A percentile compares a stretch with the other conserved stretches of the same genome.
phyloP scores from a whole-genome alignment of 2,329 filamentous ascomycete genomes.

The Fusarium beomiforme region DNA sequence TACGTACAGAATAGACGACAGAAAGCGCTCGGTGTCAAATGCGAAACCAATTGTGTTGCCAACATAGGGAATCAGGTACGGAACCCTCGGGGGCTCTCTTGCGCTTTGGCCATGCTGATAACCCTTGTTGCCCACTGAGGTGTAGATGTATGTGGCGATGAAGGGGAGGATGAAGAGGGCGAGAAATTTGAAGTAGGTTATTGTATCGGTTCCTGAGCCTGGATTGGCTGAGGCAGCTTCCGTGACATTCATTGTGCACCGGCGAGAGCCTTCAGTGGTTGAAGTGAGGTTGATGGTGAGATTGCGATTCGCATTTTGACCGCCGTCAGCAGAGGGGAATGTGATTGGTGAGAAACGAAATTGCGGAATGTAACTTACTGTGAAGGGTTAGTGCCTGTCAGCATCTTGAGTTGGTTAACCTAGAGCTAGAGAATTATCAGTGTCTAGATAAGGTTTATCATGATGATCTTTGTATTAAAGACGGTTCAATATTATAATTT shows the following conservation, averaged over 20 bases:
- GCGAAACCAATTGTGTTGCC: conserved; percentile 30
- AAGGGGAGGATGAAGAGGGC: not conserved
- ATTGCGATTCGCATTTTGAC: not conserved
- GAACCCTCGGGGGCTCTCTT: conserved; percentile 23
- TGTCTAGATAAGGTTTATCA: too few species aligned
- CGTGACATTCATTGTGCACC: conserved; percentile 7
- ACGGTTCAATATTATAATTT: too few species aligned
- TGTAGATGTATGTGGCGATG: conserved; percentile 18
- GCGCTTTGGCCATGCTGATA: not conserved
- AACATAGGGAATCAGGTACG: conserved; percentile 27
- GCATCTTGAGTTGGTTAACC: not conserved
- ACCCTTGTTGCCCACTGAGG: not conserved
- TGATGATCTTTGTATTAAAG: too few species aligned
- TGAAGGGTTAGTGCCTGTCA: not conserved
- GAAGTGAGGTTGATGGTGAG: not conserved
- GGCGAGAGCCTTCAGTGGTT: not conserved
- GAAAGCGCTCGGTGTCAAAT: conserved; percentile 24
- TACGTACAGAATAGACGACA: conserved; percentile 19
- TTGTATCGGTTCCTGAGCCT: not conserved
- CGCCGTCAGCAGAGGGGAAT: not conserved
- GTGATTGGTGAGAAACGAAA: not conserved
- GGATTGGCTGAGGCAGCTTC: not conserved
- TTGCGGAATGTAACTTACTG: not conserved
- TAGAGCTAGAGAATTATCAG: not conserved
- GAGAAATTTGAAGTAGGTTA: not conserved